These are phyloP conservation scores for Rhypophila decipiens DNA, from an alignment of 495 filamentous ascomycete genomes.

Conservation along the genomic window DNA sequence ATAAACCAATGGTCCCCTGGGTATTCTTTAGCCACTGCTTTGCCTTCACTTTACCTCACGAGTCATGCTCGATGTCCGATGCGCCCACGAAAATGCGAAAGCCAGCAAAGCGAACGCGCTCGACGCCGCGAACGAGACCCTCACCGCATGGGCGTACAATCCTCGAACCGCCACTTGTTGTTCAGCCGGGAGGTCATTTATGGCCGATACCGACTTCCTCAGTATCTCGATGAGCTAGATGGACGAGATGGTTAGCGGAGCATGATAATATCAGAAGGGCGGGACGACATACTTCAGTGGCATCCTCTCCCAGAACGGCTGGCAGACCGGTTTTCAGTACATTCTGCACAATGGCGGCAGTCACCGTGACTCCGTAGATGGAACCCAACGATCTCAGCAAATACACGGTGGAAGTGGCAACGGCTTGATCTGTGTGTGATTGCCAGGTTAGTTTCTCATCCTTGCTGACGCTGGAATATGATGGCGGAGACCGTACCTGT, in stretches of 20 bases:
- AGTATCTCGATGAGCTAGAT: constrained; percentile 45
- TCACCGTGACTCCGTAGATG: constrained; percentile 59
- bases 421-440: constrained; percentile 49
- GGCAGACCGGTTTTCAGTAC: constrained; percentile 49
- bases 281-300: constrained; percentile 22
- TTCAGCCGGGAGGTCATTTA: constrained; percentile 40
- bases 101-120: constrained; percentile 33
- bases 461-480: too few relatives aligned
- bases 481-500: constrained; percentile 51
- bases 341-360: constrained; percentile 58
- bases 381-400: constrained; percentile 58
- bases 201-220: constrained; percentile 48
- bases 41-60: too few relatives aligned
- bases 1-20: too few relatives aligned
- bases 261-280: not conserved
- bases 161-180: constrained; percentile 41
- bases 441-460: constrained; percentile 6
- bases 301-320: constrained; percentile 39
- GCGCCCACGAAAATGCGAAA: constrained; percentile 24
- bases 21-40: too few relatives aligned
- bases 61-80: too few relatives aligned
- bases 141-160: constrained; percentile 46
- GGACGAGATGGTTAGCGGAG: not conserved
- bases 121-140: constrained; percentile 43
- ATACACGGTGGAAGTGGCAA: constrained; percentile 59